phyloP scores from a whole-genome alignment of 148 eudicot genomes.

The Spergularia bocconei region DNA sequence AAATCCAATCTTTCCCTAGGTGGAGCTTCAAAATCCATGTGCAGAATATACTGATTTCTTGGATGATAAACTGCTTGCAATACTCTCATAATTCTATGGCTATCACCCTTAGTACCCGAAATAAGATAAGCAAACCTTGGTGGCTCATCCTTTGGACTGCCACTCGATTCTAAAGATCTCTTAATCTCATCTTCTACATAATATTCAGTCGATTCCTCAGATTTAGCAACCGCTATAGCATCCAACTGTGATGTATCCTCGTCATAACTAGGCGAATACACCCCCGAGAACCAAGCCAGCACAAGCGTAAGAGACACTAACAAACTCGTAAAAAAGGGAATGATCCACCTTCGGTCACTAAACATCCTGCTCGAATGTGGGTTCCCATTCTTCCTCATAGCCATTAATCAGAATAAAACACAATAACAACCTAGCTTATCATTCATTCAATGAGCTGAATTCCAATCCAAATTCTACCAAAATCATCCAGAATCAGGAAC shows the following conservation, averaged over 20 bases:
- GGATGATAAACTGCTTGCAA: conserved; percentile 98
- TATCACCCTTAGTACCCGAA: conserved; percentile 92
- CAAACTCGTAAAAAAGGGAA: conserved; percentile 71
- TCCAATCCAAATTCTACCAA: neutral
- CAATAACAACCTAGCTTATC: neutral
- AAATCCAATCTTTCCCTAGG: conserved; percentile 80
- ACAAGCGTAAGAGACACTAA: conserved; percentile 57
- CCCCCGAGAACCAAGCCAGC: conserved; percentile 49
- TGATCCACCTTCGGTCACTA: conserved; percentile 72
- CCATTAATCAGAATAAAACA: conserved; percentile 25
- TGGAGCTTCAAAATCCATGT: conserved; percentile 98
- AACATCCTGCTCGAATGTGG: conserved; percentile 54
- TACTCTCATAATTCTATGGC: conserved; percentile 85
- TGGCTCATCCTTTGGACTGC: conserved; percentile 35
- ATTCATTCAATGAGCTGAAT: conserved; percentile 12
- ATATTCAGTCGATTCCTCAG: conserved; percentile 43
- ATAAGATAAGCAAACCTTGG: conserved; percentile 92
- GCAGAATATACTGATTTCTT: conserved; percentile 84
- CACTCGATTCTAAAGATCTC: conserved; percentile 28
- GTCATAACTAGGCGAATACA: conserved; percentile 46
- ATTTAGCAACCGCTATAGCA: conserved; percentile 24
- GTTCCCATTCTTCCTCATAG: conserved; percentile 57
- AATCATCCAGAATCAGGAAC: neutral
- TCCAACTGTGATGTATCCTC: conserved; percentile 46
- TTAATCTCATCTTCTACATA: conserved; percentile 73